Evolutionary conservation across 352 stramenopile species (phyloP), one percentile per base, ranked within the genome.

Genomic region (Hyaloperonospora arabidopsidis): DNA sequence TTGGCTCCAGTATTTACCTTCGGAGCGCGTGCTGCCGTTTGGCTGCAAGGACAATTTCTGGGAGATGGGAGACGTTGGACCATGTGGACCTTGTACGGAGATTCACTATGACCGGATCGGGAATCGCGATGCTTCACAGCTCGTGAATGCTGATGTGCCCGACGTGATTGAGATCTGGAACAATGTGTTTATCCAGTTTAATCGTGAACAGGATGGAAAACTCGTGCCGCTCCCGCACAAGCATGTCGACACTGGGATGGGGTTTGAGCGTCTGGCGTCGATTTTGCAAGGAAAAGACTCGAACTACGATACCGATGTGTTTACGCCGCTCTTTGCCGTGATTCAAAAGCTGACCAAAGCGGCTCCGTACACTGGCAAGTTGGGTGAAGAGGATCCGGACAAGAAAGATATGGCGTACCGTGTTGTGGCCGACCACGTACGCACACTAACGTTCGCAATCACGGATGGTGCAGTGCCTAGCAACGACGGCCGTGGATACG

Each of bases 131-230:
- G 89, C 93, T 11, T 65, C 87, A 14, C 46, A 63, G 44, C 79
- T 99, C 19, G 97, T 99, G 49, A 99, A 99, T 74, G 84, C 79
- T 11, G 96, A 99, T 70, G 75, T 98, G 74, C 95, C 96, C 6
- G 84, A 98, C 59, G 95, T 99, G 8, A 97, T 99, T 66, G 97
- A 99, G 80, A 99, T 99, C 63, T 99, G 97, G 97, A 98, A 98
- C 83, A 93, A 99, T 39, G 97, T 99, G 52, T 99, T 99, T 58
- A 99, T 99, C 66, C 95, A 98, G 78, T 98, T 97, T 71, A 98
- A 98, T 72, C 87, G 96, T 41, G 92, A 98, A 54, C 72, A 87
- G 35, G 81, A 87, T 45, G 86, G 86, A 39, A 79, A 74, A 46
- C 75, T 99, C 34, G 74, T 95, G 47, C 43, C 69, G 2, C 67